Evolutionary conservation across 352 stramenopile genomes (phyloP).

Genomic region (Pythium insidiosum): DNA sequence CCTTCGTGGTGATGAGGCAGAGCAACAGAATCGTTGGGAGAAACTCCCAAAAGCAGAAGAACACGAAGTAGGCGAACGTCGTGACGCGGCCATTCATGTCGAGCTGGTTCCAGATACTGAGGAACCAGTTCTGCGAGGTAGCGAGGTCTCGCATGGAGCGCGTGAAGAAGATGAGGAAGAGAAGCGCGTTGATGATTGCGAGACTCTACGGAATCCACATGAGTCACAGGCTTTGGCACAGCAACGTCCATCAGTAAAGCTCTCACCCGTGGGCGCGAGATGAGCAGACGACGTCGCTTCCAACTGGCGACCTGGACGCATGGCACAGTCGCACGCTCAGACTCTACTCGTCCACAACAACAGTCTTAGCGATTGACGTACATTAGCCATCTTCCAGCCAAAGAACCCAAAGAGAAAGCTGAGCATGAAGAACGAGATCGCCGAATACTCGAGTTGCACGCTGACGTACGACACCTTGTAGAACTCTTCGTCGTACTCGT

Average conservation of each 20-base stretch:
- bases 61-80: constrained; percentile 69
- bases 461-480: constrained; percentile 67
- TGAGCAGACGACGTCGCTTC: constrained; percentile 61
- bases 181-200: constrained; percentile 68
- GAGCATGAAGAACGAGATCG: constrained; percentile 71
- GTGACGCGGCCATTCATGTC: constrained; percentile 81
- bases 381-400: constrained; percentile 81
- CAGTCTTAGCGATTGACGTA: no score
- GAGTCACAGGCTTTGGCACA: constrained; percentile 1
- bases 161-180: constrained; percentile 82
- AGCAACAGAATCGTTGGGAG: constrained; percentile 73
- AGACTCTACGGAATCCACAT: constrained; percentile 34
- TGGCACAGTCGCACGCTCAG: neutral
- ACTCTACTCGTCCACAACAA: no score
- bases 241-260: constrained; percentile 1
- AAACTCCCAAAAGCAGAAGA: constrained; percentile 87
- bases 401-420: constrained; percentile 79
- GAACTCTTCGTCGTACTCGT: constrained; percentile 83
- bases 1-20: constrained; percentile 76
- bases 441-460: constrained; percentile 80
- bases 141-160: constrained; percentile 64
- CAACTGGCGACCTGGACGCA: constrained; percentile 52
- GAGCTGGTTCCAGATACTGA: constrained; percentile 83
- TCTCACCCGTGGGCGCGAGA: constrained; percentile 65
- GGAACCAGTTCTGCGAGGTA: constrained; percentile 77